A percentile compares a stretch with the other conserved stretches of the same genome.
Evolutionary conservation across 2,329 filamentous ascomycete genomes (phyloP).

Genomic region (Sporothrix humicola): DNA sequence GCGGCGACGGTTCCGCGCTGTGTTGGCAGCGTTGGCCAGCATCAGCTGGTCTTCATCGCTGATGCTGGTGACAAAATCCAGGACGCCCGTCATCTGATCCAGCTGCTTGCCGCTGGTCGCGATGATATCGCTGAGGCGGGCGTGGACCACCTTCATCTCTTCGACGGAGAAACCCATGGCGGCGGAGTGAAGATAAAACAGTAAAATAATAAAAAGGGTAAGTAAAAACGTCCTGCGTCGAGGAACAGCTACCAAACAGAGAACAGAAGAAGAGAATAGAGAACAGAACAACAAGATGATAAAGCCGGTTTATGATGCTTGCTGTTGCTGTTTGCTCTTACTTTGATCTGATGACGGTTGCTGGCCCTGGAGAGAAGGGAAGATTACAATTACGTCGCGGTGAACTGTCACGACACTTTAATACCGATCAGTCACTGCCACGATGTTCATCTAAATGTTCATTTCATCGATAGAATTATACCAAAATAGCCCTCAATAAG

Average conservation of each 20-base stretch:
- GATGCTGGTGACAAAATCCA: neutral
- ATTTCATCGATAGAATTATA: neutral
- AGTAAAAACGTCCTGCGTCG: no score
- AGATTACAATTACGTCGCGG: neutral
- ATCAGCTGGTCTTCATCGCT: neutral
- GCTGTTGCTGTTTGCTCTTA: no score
- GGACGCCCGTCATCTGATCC: neutral
- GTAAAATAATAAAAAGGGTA: neutral
- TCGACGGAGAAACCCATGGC: neutral
- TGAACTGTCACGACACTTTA: neutral
- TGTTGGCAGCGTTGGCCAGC: neutral
- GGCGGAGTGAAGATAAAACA: neutral
- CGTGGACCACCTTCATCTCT: neutral
- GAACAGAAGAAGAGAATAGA: neutral
- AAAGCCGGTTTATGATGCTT: neutral
- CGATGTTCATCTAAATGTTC: neutral
- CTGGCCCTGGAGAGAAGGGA: neutral
- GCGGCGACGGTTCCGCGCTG: neutral
- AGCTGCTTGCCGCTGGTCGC: neutral
- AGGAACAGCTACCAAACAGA: neutral
- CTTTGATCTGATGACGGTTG: neutral
- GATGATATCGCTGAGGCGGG: slow-evolving; percentile 11
- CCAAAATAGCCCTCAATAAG: neutral
- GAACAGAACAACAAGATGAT: neutral
- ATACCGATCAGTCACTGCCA: neutral